phyloP scores from a whole-genome alignment of 331 rosid genomes.

The Spiraea crenata region DNA sequence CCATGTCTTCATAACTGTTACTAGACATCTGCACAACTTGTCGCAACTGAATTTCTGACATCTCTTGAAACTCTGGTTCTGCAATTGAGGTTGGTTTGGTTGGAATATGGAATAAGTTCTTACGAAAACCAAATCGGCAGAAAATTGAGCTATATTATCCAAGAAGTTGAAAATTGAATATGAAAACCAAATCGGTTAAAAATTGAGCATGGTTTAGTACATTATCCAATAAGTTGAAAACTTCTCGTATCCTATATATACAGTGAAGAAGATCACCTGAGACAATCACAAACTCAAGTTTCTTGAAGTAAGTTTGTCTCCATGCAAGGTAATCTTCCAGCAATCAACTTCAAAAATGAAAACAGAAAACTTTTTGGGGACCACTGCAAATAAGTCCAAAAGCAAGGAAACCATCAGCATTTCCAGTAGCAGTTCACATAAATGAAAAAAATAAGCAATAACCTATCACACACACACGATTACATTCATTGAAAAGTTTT shows the following conservation, averaged over 20 bases:
- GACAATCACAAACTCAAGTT: constrained; percentile 33
- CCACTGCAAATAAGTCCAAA: constrained; percentile 53
- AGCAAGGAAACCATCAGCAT: constrained; percentile 9
- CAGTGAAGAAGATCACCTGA: constrained; percentile 5
- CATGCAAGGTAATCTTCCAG: constrained; percentile 77
- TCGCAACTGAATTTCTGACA: not conserved
- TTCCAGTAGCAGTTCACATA: not conserved
- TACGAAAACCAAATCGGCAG: not conserved
- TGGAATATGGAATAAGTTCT: not conserved
- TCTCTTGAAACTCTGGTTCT: not conserved
- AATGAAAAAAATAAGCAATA: too few relatives aligned
- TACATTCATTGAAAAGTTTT: not conserved
- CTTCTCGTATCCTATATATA: not conserved
- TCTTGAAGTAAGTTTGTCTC: constrained; percentile 76
- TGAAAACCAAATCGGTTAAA: not conserved
- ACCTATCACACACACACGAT: not conserved
- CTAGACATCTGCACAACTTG: too few relatives aligned
- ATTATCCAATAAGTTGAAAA: not conserved
- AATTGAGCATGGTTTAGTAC: not conserved
- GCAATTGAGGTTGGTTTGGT: not conserved
- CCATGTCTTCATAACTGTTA: too few relatives aligned
- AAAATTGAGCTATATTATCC: not conserved
- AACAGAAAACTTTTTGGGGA: constrained; percentile 68
- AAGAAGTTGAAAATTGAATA: not conserved
- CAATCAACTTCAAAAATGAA: constrained; percentile 70